phyloP scores from a whole-genome alignment of 192 early-diverging fungal genomes.

The Rhizoclosmatium globosum region DNA sequence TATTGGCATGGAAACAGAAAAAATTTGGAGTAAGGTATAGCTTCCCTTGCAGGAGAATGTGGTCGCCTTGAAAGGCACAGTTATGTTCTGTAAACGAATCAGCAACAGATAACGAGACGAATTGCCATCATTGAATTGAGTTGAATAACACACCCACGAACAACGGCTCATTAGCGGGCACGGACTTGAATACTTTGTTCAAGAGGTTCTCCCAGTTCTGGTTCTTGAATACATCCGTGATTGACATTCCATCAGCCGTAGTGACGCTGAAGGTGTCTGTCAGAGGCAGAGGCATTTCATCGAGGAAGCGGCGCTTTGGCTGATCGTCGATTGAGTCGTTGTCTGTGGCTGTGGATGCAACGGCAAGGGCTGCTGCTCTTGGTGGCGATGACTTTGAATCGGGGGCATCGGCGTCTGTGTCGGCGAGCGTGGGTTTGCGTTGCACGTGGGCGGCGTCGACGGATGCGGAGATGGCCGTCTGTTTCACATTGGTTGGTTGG shows the following conservation, averaged over 20 bases:
- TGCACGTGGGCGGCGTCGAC: too few relatives aligned
- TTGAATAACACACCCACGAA: neutral
- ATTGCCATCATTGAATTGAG: neutral
- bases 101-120: neutral
- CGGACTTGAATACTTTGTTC: slow-evolving; percentile 32
- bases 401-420: too few relatives aligned
- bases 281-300: too few relatives aligned
- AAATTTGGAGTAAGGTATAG: slow-evolving; percentile 37
- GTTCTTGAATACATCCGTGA: slow-evolving; percentile 10
- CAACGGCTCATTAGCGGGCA: slow-evolving; percentile 27
- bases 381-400: too few relatives aligned
- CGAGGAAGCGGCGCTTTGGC: too few relatives aligned
- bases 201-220: slow-evolving; percentile 31
- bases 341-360: too few relatives aligned
- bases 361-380: too few relatives aligned
- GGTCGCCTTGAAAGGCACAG: slow-evolving; percentile 35
- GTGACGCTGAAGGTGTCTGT: too few relatives aligned
- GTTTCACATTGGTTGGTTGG: too few relatives aligned
- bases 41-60: slow-evolving; percentile 37
- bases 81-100: slow-evolving; percentile 3
- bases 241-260: neutral
- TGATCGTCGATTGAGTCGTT: too few relatives aligned
- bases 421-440: too few relatives aligned
- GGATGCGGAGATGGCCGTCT: too few relatives aligned
- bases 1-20: slow-evolving; percentile 40